Conservation (phyloP, 495 filamentous ascomycete species). For the Neurospora sp. region DNA sequence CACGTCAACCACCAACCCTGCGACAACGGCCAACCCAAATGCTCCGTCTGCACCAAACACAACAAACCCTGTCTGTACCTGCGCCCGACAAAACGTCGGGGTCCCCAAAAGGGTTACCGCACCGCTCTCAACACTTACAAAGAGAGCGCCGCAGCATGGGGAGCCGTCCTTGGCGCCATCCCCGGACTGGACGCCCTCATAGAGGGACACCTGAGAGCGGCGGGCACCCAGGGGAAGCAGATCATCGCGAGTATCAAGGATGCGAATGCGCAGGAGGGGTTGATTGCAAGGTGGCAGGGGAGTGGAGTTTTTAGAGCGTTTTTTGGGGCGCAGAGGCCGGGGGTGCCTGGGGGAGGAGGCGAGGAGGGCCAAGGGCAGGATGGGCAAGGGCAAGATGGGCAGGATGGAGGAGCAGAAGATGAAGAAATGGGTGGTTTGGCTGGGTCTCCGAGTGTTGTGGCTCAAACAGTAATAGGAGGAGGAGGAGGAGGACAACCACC, state of each 20-base stretch:
- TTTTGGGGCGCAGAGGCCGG: slow-evolving; percentile 11
- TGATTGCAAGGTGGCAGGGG: slow-evolving; percentile 25
- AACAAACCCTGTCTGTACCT: slow-evolving; percentile 29
- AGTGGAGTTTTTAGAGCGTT: slow-evolving; percentile 26
- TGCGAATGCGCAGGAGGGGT: slow-evolving; percentile 22
- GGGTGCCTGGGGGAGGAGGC: not conserved
- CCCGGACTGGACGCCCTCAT: slow-evolving; percentile 27
- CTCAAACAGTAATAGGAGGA: not conserved
- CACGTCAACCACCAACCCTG: slow-evolving; percentile 31
- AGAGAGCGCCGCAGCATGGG: slow-evolving; percentile 30
- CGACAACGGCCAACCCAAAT: slow-evolving; percentile 30
- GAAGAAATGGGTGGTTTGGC: not conserved
- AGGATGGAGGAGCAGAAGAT: slow-evolving; percentile 4
- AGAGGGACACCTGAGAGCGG: slow-evolving; percentile 20
- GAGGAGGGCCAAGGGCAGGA: not conserved
- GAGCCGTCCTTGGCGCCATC: slow-evolving; percentile 25
- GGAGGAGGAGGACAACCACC: not conserved
- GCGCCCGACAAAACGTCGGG: slow-evolving; percentile 28
- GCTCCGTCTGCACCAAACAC: slow-evolving; percentile 25
- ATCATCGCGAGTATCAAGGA: slow-evolving; percentile 24
- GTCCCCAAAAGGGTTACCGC: slow-evolving; percentile 28
- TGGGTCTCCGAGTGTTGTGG: not conserved
- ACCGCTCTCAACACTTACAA: slow-evolving; percentile 31
- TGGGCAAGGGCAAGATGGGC: not conserved
- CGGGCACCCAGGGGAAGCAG: slow-evolving; percentile 13